These are phyloP conservation scores for Xylariaceae sp. DNA, from an alignment of 2,329 filamentous ascomycete genomes.

Conservation along the genomic window DNA sequence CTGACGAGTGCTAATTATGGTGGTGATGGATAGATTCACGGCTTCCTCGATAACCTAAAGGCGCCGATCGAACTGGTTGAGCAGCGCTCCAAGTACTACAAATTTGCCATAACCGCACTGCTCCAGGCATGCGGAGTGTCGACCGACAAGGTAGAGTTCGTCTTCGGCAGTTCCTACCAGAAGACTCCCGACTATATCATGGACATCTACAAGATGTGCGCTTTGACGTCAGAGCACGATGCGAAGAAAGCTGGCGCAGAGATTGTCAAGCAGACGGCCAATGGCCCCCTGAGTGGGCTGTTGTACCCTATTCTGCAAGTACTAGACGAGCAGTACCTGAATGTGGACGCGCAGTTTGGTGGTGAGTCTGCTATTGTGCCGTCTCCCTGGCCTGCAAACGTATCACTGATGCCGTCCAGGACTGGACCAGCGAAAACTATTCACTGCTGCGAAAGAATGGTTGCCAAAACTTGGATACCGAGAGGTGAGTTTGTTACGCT, in stretches of 20 bases:
- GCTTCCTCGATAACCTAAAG: slow-evolving; percentile 78
- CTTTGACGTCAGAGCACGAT: slow-evolving; percentile 57
- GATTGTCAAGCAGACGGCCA: slow-evolving; percentile 86
- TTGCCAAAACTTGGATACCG: slow-evolving; percentile 82
- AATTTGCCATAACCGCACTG: slow-evolving; percentile 66
- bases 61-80: slow-evolving; percentile 85
- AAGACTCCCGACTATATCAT: slow-evolving; percentile 69
- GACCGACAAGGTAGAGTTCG: slow-evolving; percentile 74
- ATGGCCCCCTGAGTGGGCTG: slow-evolving; percentile 68
- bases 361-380: slow-evolving; percentile 38
- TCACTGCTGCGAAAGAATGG: slow-evolving; percentile 78
- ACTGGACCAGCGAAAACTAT: slow-evolving; percentile 84
- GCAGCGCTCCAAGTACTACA: slow-evolving; percentile 79
- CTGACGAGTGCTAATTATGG: not conserved
- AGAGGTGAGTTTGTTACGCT: slow-evolving; percentile 30
- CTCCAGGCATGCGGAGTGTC: slow-evolving; percentile 75
- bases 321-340: slow-evolving; percentile 84
- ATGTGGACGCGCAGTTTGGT: slow-evolving; percentile 84
- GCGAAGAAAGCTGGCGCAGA: slow-evolving; percentile 89
- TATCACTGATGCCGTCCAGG: slow-evolving; percentile 25
- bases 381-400: not conserved
- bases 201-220: slow-evolving; percentile 77
- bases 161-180: slow-evolving; percentile 82
- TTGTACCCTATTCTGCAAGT: slow-evolving; percentile 87
- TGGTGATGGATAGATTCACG: slow-evolving; percentile 42